phyloP scores from a whole-genome alignment of 2,329 filamentous ascomycete genomes.

The Seiridium cupressi region DNA sequence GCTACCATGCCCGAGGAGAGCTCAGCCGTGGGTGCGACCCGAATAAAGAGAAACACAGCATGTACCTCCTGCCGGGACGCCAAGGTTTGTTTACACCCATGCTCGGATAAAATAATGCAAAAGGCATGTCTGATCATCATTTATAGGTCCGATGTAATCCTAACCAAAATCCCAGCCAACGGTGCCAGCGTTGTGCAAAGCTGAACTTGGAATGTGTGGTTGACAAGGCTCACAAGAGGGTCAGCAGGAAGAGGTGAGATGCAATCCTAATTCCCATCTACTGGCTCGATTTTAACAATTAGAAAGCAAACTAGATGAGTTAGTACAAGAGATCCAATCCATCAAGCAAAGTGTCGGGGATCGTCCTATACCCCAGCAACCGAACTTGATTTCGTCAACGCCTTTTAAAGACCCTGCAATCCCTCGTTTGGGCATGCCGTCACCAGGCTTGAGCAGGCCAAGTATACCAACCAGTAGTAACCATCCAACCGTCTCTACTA shows the following conservation, averaged over 20 bases:
- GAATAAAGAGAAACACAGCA: constrained; percentile 30
- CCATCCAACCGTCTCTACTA: constrained; percentile 17
- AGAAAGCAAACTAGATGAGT: constrained; percentile 51
- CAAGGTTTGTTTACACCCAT: constrained; percentile 20
- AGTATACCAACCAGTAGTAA: constrained; percentile 10
- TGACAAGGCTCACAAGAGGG: constrained; percentile 29
- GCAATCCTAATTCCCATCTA: background rate
- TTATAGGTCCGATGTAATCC: constrained; percentile 31
- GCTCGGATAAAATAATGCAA: background rate
- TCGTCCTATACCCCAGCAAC: background rate
- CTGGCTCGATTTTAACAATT: background rate
- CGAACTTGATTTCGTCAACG: background rate
- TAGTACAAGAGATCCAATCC: constrained; percentile 52
- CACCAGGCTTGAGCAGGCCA: constrained; percentile 12
- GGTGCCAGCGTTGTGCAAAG: constrained; percentile 29
- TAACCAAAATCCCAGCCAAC: constrained; percentile 20
- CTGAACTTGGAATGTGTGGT: constrained; percentile 26
- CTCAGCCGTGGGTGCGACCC: constrained; percentile 5
- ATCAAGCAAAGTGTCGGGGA: constrained; percentile 50
- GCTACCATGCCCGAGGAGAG: constrained; percentile 1
- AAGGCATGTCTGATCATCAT: background rate
- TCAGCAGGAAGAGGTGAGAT: constrained; percentile 28
- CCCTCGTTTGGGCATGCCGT: constrained; percentile 13
- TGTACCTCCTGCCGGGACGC: constrained; percentile 31
- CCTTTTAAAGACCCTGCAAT: constrained; percentile 15